These are phyloP conservation scores for Ophiostoma sp. DNA, from an alignment of 2,329 filamentous ascomycete genomes.

Conservation along the genomic window DNA sequence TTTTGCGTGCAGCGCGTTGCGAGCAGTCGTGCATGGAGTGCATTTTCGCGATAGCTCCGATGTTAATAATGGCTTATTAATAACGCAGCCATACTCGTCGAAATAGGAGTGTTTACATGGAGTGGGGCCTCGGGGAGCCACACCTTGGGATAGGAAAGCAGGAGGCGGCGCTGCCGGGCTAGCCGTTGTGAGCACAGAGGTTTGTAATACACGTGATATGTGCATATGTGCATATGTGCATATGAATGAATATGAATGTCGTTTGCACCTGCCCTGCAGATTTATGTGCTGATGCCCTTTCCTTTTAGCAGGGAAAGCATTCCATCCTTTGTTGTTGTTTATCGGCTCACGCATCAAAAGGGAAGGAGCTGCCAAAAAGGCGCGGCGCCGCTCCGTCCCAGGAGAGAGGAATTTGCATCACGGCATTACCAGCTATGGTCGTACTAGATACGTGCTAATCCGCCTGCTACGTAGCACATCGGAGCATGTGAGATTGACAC, in stretches of 20 bases:
- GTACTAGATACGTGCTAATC: not conserved
- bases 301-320: not conserved
- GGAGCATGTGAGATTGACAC: not conserved
- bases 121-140: not conserved
- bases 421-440: not conserved
- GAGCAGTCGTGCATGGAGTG: too few species aligned
- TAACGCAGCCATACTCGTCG: not conserved
- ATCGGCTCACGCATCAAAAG: not conserved
- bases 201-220: too few species aligned
- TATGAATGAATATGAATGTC: too few species aligned
- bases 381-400: not conserved
- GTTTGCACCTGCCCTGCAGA: too few species aligned
- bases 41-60: not conserved
- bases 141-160: not conserved
- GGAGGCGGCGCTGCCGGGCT: constrained; percentile 5
- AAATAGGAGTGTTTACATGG: not conserved
- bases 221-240: too few species aligned
- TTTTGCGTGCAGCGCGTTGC: not conserved
- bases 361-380: not conserved
- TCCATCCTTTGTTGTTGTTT: not conserved
- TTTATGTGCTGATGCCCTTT: too few species aligned
- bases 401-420: not conserved
- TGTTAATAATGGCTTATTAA: not conserved
- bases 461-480: not conserved
- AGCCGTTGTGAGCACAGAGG: not conserved